Evolutionary conservation across 176 grass and related monocot genomes (phyloP), one percentile per base, ranked within the genome.

Genomic region (Oryza brachyantha): DNA sequence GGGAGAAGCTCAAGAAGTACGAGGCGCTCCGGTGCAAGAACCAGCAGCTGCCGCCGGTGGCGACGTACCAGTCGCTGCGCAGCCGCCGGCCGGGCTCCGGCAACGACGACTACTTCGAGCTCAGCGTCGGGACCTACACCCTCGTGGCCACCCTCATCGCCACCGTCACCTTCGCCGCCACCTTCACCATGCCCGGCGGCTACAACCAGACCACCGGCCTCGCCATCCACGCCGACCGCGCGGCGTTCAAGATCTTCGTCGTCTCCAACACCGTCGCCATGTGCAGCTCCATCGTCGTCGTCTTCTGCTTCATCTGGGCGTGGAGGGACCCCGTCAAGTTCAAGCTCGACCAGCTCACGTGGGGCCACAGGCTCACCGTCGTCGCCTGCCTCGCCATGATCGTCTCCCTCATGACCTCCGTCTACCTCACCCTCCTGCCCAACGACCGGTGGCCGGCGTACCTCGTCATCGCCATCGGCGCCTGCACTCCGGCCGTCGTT

Each of bases 241-340:
- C 39, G 16, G 72, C 85, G 0, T 87, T 87, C 80, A 78, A 87
- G 67, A 69, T 83, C 38, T 83, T 83, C 24, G 79, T 83, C 42
- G 72, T 88, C 27, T 88, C 85, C 10, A 88, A 83, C 52, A 83
- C 79, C 0, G 59, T 88, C 17, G 81, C 86, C 35, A 83, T 88
- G 86, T 84, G 81, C 63, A 80, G 86, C 70, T 78, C 86, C 62
- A 40, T 88, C 29, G 68, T 88, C 12, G 75, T 84, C 46, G 81
- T 88, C 37, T 88, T 88, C 63, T 62, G 75, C 70, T 84, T 79
- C 74, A 84, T 84, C 42, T 88, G 86, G 81, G 86, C 81, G 14
- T 77, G 79, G 55, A 31, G 58, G 37, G 79, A 88, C 8, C 86
- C 75, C 8, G 61, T 79, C 26, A 72, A 73, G 21, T 79, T 88